Conservation (phyloP, 2,329 filamentous ascomycete species). For the Cercospora beticola region DNA sequence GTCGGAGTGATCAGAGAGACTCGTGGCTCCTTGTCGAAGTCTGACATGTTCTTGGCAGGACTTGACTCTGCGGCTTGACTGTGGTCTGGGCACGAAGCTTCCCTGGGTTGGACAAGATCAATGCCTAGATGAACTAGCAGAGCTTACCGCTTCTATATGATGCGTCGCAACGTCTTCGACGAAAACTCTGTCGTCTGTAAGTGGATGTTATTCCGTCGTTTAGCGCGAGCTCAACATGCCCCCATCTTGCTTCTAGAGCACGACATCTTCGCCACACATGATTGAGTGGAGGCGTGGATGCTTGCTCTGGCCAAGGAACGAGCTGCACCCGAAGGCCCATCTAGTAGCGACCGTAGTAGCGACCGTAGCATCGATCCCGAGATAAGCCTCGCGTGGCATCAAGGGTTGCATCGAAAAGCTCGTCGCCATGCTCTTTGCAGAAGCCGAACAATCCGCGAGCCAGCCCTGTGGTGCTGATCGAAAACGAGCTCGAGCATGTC, state of each 20-base stretch:
- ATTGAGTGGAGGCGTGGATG: not conserved
- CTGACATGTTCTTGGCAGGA: not conserved
- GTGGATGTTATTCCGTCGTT: not conserved
- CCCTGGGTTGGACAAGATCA: slow-evolving; percentile 17
- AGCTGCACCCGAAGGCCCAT: not conserved
- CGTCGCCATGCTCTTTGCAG: not conserved
- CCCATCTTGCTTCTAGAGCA: not conserved
- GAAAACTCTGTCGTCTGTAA: not conserved
- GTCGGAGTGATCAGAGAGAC: not conserved
- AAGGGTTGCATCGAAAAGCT: not conserved
- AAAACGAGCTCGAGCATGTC: not conserved
- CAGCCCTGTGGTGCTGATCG: not conserved
- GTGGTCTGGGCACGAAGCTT: not conserved
- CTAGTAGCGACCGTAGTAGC: not conserved
- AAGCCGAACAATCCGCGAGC: not conserved
- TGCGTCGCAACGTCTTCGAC: not conserved
- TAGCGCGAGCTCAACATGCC: not conserved
- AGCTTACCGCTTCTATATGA: slow-evolving; percentile 6
- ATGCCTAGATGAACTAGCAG: slow-evolving; percentile 3
- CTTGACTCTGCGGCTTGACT: not conserved
- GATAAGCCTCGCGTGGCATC: not conserved
- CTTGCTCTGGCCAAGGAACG: not conserved
- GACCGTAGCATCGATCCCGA: not conserved
- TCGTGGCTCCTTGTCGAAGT: not conserved
- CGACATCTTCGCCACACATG: slow-evolving; percentile 14